These are phyloP conservation scores for Gossypium rotundifolium DNA, from an alignment of 345 rosid genomes.

Conservation along the genomic window DNA sequence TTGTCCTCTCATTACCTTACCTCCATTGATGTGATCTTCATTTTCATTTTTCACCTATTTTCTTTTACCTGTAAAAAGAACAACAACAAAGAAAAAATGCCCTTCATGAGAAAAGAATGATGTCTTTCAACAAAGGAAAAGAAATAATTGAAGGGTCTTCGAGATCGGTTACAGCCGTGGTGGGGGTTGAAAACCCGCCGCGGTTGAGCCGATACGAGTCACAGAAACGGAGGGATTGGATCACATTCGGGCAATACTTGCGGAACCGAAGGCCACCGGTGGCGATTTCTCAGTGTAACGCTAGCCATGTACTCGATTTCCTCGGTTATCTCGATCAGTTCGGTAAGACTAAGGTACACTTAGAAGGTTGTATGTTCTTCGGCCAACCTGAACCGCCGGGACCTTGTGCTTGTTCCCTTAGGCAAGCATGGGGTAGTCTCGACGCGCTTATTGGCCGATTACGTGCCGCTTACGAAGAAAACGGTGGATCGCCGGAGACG, in stretches of 20 bases:
- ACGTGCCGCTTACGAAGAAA: constrained; percentile 80
- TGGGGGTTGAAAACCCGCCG: constrained; percentile 32
- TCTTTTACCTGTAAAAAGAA: background rate
- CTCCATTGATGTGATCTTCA: constrained; percentile 31
- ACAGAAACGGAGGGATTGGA: constrained; percentile 83
- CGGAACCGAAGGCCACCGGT: constrained; percentile 86
- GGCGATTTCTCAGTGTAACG: constrained; percentile 50
- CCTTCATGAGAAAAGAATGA: constrained; percentile 11
- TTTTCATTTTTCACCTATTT: constrained; percentile 15
- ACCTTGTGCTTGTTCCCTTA: constrained; percentile 72
- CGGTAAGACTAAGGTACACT: constrained; percentile 84
- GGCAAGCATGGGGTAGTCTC: constrained; percentile 92
- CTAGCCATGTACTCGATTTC: constrained; percentile 67
- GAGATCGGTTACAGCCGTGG: constrained; percentile 10
- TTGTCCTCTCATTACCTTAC: constrained; percentile 39
- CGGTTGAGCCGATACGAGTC: constrained; percentile 75
- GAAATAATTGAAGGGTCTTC: constrained; percentile 55
- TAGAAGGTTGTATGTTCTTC: constrained; percentile 61
- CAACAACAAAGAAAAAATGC: background rate
- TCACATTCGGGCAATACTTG: constrained; percentile 77
- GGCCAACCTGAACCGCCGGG: constrained; percentile 83
- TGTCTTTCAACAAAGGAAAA: constrained; percentile 59
- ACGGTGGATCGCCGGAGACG: constrained; percentile 70
- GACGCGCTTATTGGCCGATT: constrained; percentile 91
- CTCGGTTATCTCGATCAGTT: constrained; percentile 82